Percentiles rank a stretch among this genome's conserved stretches.
phyloP scores from a whole-genome alignment of 2,329 filamentous ascomycete genomes.

The Trichoderma koningiopsis region DNA sequence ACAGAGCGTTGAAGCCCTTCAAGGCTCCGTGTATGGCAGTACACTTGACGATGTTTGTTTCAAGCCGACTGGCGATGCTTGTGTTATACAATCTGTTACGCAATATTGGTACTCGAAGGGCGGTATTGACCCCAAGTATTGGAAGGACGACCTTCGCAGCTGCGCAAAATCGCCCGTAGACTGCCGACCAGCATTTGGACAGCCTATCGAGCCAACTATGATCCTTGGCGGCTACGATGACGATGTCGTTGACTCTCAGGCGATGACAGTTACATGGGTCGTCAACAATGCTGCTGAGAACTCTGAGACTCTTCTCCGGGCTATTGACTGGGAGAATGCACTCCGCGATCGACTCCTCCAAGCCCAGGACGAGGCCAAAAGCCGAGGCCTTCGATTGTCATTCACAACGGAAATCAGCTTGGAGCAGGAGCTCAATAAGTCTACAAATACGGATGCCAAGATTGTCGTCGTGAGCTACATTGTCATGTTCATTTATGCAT shows the following conservation, averaged over 20 bases:
- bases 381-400: conserved; percentile 80
- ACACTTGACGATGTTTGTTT: conserved; percentile 86
- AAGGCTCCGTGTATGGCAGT: conserved; percentile 67
- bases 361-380: conserved; percentile 77
- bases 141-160: conserved; percentile 70
- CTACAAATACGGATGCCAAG: conserved; percentile 96
- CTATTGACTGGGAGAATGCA: conserved; percentile 86
- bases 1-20: conserved; percentile 70
- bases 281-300: conserved; percentile 82
- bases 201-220: conserved; percentile 83
- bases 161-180: conserved; percentile 80
- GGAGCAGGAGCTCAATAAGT: conserved; percentile 95
- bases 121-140: conserved; percentile 51
- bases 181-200: conserved; percentile 85
- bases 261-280: conserved; percentile 92
- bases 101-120: conserved; percentile 76
- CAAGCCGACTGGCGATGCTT: conserved; percentile 86
- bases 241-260: conserved; percentile 71
- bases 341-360: conserved; percentile 73
- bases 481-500: conserved; percentile 98
- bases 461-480: conserved; percentile 96
- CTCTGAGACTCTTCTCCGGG: conserved; percentile 67
- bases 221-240: conserved; percentile 79
- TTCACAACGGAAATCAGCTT: conserved; percentile 96
- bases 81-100: conserved; percentile 90